A percentile compares a stretch with the other conserved stretches of the same genome.
Conservation (phyloP, 2,329 filamentous ascomycete genomes). For the Paracamarosporium sp. region DNA sequence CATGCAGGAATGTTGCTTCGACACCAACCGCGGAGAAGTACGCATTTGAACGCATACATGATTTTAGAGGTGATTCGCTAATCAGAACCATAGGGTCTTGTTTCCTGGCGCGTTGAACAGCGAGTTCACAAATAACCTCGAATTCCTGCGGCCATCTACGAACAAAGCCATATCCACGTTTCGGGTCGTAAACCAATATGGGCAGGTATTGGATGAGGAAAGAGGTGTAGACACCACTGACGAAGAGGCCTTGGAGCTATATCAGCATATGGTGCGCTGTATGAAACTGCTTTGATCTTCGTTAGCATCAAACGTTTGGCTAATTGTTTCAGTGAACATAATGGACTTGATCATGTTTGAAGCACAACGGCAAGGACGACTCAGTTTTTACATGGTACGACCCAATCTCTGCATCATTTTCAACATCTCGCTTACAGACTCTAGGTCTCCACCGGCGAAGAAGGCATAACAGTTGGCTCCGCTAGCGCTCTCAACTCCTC, state of each 20-base stretch:
- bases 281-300: constrained; percentile 13
- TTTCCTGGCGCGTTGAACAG: constrained; percentile 97
- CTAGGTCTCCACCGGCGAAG: constrained; percentile 81
- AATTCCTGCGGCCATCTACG: constrained; percentile 76
- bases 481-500: constrained; percentile 82
- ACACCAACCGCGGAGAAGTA: constrained; percentile 67
- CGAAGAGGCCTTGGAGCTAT: constrained; percentile 66
- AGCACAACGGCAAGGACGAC: constrained; percentile 89
- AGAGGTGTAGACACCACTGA: constrained; percentile 70
- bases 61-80: background rate
- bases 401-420: background rate
- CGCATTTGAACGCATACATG: constrained; percentile 17
- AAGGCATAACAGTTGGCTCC: constrained; percentile 90
- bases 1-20: constrained; percentile 65
- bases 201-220: constrained; percentile 76
- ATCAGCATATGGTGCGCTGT: constrained; percentile 70
- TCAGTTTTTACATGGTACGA: constrained; percentile 93
- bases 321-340: constrained; percentile 64
- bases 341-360: constrained; percentile 99
- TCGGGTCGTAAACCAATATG: constrained; percentile 88
- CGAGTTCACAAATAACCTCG: constrained; percentile 82
- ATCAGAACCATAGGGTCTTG: constrained; percentile 55
- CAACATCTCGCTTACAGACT: background rate
- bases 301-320: background rate
- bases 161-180: constrained; percentile 86